These are phyloP conservation scores for Tolypocladium pustulatum DNA, from an alignment of 2,329 filamentous ascomycete species.

Conservation along the genomic window DNA sequence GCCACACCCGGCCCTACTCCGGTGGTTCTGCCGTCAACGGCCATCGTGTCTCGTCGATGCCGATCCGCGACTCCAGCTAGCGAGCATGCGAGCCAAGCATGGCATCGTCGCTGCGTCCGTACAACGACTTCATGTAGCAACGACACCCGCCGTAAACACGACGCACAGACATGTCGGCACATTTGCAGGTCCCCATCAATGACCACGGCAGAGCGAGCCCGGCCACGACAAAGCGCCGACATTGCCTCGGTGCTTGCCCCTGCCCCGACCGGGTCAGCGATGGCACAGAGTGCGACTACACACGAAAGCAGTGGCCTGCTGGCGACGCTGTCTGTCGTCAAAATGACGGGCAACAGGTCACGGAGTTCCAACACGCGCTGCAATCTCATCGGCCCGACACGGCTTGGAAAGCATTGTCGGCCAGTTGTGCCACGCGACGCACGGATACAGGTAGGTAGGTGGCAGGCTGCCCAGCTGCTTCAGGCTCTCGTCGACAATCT, in stretches of 20 bases:
- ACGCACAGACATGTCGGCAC: not conserved
- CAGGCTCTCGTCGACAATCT: not conserved
- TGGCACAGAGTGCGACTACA: not conserved
- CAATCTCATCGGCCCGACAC: not conserved
- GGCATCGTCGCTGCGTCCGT: too few species aligned
- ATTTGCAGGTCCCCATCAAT: not conserved
- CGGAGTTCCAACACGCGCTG: not conserved
- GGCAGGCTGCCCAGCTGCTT: not conserved
- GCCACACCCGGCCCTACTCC: conserved; percentile 17
- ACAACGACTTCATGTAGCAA: not conserved
- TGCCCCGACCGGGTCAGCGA: not conserved
- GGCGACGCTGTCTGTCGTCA: not conserved
- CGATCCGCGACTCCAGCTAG: conserved; percentile 11
- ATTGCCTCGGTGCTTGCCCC: not conserved
- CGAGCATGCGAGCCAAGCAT: not conserved
- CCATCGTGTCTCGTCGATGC: conserved; percentile 16
- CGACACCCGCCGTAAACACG: not conserved
- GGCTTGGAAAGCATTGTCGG: not conserved
- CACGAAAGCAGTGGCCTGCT: not conserved
- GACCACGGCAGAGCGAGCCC: not conserved
- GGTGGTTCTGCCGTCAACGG: conserved; percentile 11
- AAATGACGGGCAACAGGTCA: not conserved
- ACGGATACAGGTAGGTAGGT: not conserved
- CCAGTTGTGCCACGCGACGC: not conserved
- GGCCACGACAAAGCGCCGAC: not conserved